Base-by-base conservation (phyloP, 768 basidiomycete species). In the Hericium erinaceus region DNA sequence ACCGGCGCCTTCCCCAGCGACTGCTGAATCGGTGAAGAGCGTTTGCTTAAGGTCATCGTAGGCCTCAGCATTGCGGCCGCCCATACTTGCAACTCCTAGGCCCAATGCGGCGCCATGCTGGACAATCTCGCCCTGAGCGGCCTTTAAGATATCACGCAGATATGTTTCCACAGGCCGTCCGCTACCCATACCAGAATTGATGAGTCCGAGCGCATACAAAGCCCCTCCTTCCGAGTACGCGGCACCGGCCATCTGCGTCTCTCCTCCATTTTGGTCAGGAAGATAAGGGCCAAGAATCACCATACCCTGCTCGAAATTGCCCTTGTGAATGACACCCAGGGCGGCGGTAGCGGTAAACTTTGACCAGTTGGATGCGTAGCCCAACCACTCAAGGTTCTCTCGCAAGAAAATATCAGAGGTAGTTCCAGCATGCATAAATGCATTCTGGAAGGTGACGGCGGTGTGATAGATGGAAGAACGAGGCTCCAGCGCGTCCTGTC, bases 341-440 rank as follows among this genome's bases (percentile, higher is more conserved):
- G 91, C 94, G 18, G 97, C 94, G 12, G 97, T 98, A 6, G 97
- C 92, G 3, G 93, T 92, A 74, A 98, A 99, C 67, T 98, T 99
- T 28, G 93, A 91, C 97, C 97, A 99, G 69, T 99, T 98, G 26
- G 87, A 87, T 2, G 97, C 97, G 55, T 92, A 80, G 10, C 84
- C 90, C 4, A 99, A 82, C 94, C 95, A 99, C 68, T 98, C 95
- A 38, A 99, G 80, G 69, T 98, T 98, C 54, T 98, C 92, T 12
- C 94, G 85, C 18, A 99, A 76, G 74, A 98, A 99, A 24, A 80
- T 68, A 66, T 99, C 97, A 1, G 94, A 95, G 0, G 94, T 93
- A 3, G 97, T 99, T 50, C 97, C 97, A n/a, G 95, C 85, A 67
- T 97, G 87, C 84, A 95, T 95, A 70, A 95, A 98, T 1, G 97